phyloP scores from a whole-genome alignment of 192 early-diverging fungal species.

The Funneliformis mosseae region DNA sequence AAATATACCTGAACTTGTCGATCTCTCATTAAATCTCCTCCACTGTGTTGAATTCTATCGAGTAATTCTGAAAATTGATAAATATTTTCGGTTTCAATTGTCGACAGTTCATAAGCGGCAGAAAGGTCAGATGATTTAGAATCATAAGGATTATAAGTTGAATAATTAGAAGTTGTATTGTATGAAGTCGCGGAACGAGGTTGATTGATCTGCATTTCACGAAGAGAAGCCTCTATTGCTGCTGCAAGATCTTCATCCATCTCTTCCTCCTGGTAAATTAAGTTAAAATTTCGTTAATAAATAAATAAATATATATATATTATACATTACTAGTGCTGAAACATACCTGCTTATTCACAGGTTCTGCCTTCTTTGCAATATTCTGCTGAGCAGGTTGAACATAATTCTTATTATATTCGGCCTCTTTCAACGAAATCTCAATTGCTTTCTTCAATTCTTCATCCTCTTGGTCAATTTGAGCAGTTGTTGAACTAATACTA shows the following conservation, averaged over 20 bases:
- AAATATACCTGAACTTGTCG: conserved; percentile 69
- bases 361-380: conserved; percentile 7
- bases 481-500: not conserved
- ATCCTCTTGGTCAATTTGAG: conserved; percentile 67
- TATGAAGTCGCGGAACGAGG: conserved; percentile 18
- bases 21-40: conserved; percentile 75
- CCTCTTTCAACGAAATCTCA: conserved; percentile 84
- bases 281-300: not conserved
- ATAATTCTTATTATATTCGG: conserved; percentile 58
- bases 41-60: conserved; percentile 75
- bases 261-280: conserved; percentile 47
- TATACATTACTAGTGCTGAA: too few species aligned
- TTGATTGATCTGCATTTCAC: conserved; percentile 55
- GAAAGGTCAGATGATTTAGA: conserved; percentile 38
- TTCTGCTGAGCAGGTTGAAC: conserved; percentile 35
- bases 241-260: conserved; percentile 73
- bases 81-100: conserved; percentile 86
- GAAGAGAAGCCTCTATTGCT: conserved; percentile 78
- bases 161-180: conserved; percentile 21
- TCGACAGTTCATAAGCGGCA: conserved; percentile 61
- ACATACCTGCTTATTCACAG: conserved; percentile 4
- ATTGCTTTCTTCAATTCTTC: conserved; percentile 93
- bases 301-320: too few species aligned
- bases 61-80: conserved; percentile 87
- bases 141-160: conserved; percentile 34